Conservation (phyloP, 129 eudicot genomes). For the Helianthus tuberosus region DNA sequence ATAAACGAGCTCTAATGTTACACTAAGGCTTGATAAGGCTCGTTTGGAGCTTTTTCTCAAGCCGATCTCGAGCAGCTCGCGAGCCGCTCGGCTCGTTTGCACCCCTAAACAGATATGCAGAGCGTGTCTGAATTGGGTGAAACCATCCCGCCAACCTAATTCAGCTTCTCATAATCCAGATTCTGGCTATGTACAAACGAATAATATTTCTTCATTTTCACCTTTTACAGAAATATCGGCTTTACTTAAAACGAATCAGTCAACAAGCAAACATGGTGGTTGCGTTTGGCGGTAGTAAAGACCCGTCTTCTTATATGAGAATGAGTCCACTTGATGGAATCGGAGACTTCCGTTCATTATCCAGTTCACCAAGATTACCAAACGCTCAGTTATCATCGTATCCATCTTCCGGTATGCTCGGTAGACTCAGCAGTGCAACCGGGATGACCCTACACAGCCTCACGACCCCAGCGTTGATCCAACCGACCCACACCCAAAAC, state of each 20-base stretch:
- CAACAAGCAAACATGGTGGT: slow-evolving; percentile 88
- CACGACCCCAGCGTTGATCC: slow-evolving; percentile 52
- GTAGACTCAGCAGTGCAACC: slow-evolving; percentile 70
- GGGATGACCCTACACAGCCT: slow-evolving; percentile 69
- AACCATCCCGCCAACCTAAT: too few relatives aligned
- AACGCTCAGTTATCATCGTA: slow-evolving; percentile 43
- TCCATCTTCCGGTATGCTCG: slow-evolving; percentile 60
- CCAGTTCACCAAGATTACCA: slow-evolving; percentile 52
- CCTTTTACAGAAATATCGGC: slow-evolving; percentile 71
- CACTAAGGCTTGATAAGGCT: too few relatives aligned
- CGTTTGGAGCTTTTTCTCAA: too few relatives aligned
- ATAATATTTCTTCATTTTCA: background rate
- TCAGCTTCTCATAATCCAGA: background rate
- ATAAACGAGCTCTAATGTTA: too few relatives aligned
- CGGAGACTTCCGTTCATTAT: slow-evolving; percentile 58
- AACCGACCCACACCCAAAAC: slow-evolving; percentile 55
- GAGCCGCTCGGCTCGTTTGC: too few relatives aligned
- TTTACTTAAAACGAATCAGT: slow-evolving; percentile 78
- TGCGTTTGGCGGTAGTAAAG: slow-evolving; percentile 76
- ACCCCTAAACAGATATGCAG: too few relatives aligned
- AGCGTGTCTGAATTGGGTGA: background rate
- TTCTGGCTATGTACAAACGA: background rate
- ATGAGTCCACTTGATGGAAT: slow-evolving; percentile 61
- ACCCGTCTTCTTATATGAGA: slow-evolving; percentile 62
- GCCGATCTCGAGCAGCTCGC: too few relatives aligned